phyloP scores from a whole-genome alignment of 768 basidiomycete genomes.

The Phaeotremella skinneri region DNA sequence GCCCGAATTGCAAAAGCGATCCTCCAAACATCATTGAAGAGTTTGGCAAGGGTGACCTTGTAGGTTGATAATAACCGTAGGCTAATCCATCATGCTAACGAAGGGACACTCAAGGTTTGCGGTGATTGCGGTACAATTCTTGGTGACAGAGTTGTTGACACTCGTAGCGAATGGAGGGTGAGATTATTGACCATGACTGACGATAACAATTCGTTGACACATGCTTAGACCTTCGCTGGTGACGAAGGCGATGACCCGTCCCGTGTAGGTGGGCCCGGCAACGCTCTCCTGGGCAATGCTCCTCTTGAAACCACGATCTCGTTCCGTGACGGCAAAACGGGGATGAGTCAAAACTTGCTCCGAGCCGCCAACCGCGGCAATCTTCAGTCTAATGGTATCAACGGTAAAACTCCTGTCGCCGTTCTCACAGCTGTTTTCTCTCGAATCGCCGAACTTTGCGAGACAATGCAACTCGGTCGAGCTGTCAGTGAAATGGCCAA shows the following conservation, averaged over 20 bases:
- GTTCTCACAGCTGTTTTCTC: slow-evolving; percentile 82
- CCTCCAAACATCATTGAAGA: slow-evolving; percentile 95
- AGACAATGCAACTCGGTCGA: slow-evolving; percentile 89
- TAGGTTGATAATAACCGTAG: slow-evolving; percentile 64
- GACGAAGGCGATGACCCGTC: slow-evolving; percentile 99
- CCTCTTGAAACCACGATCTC: slow-evolving; percentile 93
- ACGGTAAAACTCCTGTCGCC: slow-evolving; percentile 32
- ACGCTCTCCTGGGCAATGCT: slow-evolving; percentile 92
- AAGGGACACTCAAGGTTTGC: slow-evolving; percentile 45
- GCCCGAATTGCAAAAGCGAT: slow-evolving; percentile 91
- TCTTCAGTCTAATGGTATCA: slow-evolving; percentile 57
- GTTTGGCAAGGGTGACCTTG: slow-evolving; percentile 95
- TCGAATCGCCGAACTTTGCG: slow-evolving; percentile 90
- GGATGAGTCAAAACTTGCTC: slow-evolving; percentile 85
- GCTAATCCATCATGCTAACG: too few species aligned
- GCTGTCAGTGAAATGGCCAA: slow-evolving; percentile 94
- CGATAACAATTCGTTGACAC: slow-evolving; percentile 10
- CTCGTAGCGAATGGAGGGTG: slow-evolving; percentile 79
- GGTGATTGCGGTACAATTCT: slow-evolving; percentile 68
- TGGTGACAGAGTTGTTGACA: slow-evolving; percentile 95
- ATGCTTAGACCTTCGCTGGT: slow-evolving; percentile 87
- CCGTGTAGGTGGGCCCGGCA: slow-evolving; percentile 95
- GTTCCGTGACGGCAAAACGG: slow-evolving; percentile 91
- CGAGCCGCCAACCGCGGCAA: slow-evolving; percentile 73
- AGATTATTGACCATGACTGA: slow-evolving; percentile 1